Percentiles rank a stretch among this genome's conserved stretches.
Evolutionary conservation across 306 rosid genomes (phyloP).

Genomic region (Urtica urens): DNA sequence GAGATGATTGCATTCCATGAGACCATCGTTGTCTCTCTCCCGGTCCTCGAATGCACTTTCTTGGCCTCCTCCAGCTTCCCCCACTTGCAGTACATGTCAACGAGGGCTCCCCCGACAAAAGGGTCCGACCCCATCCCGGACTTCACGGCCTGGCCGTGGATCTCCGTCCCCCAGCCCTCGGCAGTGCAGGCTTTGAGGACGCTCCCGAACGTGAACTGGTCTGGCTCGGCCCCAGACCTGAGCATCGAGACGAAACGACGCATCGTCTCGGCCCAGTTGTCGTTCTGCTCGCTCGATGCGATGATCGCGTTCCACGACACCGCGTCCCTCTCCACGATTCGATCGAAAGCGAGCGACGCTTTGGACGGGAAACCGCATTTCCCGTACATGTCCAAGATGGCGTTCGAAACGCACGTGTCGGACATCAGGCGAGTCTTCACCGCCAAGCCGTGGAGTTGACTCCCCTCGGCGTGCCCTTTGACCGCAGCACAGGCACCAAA

Average conservation of each 20-base stretch:
- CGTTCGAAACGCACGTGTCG: conserved; percentile 66
- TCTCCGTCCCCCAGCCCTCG: conserved; percentile 53
- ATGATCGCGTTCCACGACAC: conserved; percentile 89
- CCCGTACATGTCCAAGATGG: conserved; percentile 76
- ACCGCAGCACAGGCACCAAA: conserved; percentile 55
- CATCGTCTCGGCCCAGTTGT: conserved; percentile 37
- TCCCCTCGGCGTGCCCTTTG: conserved; percentile 42
- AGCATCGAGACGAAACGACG: conserved; percentile 59
- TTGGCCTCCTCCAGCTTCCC: conserved; percentile 72
- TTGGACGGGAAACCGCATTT: conserved; percentile 51
- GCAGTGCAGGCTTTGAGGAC: conserved; percentile 71
- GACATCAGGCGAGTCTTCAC: conserved; percentile 41
- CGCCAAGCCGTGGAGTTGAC: conserved; percentile 64
- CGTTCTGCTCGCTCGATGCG: conserved; percentile 71
- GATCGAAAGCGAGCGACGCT: conserved; percentile 55
- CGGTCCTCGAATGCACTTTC: conserved; percentile 51
- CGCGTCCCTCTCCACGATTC: conserved; percentile 61
- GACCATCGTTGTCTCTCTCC: conserved; percentile 49
- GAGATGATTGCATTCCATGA: conserved; percentile 85
- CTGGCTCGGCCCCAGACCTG: conserved; percentile 60
- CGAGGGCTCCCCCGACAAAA: conserved; percentile 75
- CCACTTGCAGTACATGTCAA: conserved; percentile 79
- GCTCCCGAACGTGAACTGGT: conserved; percentile 74
- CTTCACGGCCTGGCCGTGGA: conserved; percentile 66
- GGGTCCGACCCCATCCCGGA: conserved; percentile 48